Percentiles rank a stretch among this genome's conserved stretches.
Evolutionary conservation across 192 early-diverging fungal genomes (phyloP).

Genomic region (Bifiguratus adelaidae): DNA sequence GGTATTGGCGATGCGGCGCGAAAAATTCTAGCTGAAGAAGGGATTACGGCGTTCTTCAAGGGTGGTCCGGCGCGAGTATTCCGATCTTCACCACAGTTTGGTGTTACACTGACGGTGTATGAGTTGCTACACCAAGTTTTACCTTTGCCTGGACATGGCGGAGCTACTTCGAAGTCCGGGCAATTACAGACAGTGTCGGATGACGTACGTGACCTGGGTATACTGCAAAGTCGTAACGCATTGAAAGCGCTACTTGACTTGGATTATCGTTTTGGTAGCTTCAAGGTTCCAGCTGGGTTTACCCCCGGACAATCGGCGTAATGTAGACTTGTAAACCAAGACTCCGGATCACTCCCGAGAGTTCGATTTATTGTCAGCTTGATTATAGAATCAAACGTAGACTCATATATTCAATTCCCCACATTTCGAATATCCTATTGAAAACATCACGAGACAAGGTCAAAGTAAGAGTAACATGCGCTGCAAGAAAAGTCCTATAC

Average conservation of each 20-base stretch:
- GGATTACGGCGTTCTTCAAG: slow-evolving; percentile 93
- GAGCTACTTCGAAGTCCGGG: slow-evolving; percentile 6
- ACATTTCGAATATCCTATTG: too few species aligned
- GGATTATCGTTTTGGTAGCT: slow-evolving; percentile 29
- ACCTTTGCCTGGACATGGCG: slow-evolving; percentile 28
- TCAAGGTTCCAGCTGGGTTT: slow-evolving; percentile 6
- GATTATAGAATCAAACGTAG: too few species aligned
- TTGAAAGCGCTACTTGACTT: slow-evolving; percentile 42
- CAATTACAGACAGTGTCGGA: slow-evolving; percentile 6
- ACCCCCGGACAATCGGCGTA: too few species aligned
- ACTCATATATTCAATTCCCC: too few species aligned
- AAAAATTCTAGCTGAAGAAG: slow-evolving; percentile 88
- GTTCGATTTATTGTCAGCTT: too few species aligned
- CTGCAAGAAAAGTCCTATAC: too few species aligned
- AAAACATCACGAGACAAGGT: too few species aligned
- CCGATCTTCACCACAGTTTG: slow-evolving; percentile 94
- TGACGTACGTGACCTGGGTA: slow-evolving; percentile 17
- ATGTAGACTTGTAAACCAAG: too few species aligned
- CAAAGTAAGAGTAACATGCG: too few species aligned
- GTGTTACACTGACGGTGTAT: slow-evolving; percentile 89
- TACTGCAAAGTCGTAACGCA: slow-evolving; percentile 37
- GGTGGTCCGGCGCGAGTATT: slow-evolving; percentile 90
- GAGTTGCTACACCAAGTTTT: slow-evolving; percentile 73
- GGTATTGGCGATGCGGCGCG: slow-evolving; percentile 78
- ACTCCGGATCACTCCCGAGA: too few species aligned